Evolutionary conservation across 2,329 filamentous ascomycete species (phyloP), one percentile per base, ranked within the genome.

Genomic region (Pseudogymnoascus sp.): DNA sequence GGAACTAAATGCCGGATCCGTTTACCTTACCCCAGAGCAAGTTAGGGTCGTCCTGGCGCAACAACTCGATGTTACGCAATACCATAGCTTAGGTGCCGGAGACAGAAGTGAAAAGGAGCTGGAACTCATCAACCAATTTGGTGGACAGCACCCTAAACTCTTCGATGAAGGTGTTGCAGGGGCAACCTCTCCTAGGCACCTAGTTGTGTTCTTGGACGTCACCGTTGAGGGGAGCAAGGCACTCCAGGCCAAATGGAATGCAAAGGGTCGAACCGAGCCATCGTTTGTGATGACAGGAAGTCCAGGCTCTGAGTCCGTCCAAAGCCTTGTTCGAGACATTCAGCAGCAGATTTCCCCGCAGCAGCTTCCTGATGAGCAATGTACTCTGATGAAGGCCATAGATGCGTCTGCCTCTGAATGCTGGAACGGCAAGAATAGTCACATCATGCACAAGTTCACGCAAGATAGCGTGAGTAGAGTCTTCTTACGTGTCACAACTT

Each of bases 41-140:
- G 82, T 81, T 63, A 79, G 82, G 69, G 77, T 86, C 64, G 78
- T 88, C 68, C 72, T 87, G 58, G 79, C 85, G 10, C 83, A 85
- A 71, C 81, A 84, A 60, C 73, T 85, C 63, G 77, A 77, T 15
- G 75, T 76, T 62, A 72, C 76, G 35, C 75, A 68, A 65, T 67
- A 77, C 68, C 78, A 78, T 69, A 80, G 77, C 65, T 78, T 79
- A 66, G 78, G 76, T 66, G 35, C 33, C 12, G 58, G 48, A 21
- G 70, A 73, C 58, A 65, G 63, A 15, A 66, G 63, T 39, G 67
- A 69, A 25, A 61, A 41, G 12, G 80, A 82, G 7, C 73, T 90
- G 39, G 75, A 78, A 58, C 75, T 83, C 66, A 76, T 91, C 69
- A 84, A 85, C 69, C 75, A 76, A 59, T 89, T 84, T 72, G 86